Evolutionary conservation across 306 rosid species (phyloP).

Genomic region (Fragaria nilgerrensis): DNA sequence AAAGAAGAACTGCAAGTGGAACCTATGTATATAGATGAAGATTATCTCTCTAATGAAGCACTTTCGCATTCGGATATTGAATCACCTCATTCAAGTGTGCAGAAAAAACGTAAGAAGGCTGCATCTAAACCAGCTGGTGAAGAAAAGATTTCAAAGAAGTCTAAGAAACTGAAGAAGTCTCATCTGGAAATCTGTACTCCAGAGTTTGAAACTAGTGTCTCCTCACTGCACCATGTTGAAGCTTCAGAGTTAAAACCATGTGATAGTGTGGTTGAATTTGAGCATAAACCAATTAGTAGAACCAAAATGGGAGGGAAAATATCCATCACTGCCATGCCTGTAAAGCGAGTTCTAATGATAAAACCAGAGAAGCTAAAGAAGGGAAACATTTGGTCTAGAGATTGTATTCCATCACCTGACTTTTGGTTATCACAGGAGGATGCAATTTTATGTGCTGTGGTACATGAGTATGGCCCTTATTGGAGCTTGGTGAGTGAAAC

Average conservation of each 20-base stretch:
- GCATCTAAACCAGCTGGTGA: constrained; percentile 42
- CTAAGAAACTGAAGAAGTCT: constrained; percentile 73
- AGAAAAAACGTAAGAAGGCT: constrained; percentile 72
- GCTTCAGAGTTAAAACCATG: constrained; percentile 48
- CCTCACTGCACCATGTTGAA: constrained; percentile 58
- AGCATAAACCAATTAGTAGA: constrained; percentile 64
- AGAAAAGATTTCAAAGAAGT: constrained; percentile 54
- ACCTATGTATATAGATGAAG: constrained; percentile 69
- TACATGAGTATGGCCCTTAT: constrained; percentile 89
- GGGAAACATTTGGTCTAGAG: constrained; percentile 80
- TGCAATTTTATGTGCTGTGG: constrained; percentile 85
- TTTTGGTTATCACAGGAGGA: constrained; percentile 92
- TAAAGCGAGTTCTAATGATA: constrained; percentile 69
- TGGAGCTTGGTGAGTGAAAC: constrained; percentile 90
- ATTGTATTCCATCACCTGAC: constrained; percentile 87
- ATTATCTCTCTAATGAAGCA: constrained; percentile 32
- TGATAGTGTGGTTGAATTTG: constrained; percentile 53
- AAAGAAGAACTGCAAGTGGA: constrained; percentile 61
- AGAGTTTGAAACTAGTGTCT: constrained; percentile 57
- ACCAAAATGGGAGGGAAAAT: constrained; percentile 87
- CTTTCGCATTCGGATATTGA: constrained; percentile 37
- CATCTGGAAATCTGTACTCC: constrained; percentile 43
- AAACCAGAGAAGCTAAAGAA: constrained; percentile 88
- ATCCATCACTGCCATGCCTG: constrained; percentile 84
- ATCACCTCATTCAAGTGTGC: constrained; percentile 52